Base-by-base conservation (phyloP, 306 rosid species). In the Castanospermum australe region DNA sequence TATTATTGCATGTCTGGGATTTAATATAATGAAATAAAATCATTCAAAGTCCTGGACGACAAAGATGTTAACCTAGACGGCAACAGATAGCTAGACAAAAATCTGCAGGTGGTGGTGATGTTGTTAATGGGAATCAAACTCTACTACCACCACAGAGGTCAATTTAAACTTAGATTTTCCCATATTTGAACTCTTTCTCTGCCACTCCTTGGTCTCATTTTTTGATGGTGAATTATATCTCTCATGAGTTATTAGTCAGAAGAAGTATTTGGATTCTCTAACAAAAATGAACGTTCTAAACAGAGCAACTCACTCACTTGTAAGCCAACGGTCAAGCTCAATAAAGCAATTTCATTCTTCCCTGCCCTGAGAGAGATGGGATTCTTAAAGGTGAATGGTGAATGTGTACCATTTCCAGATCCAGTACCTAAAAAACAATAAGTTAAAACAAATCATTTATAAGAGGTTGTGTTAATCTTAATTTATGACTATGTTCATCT, bases 241-340 rank as follows among this genome's bases (percentile, higher is more conserved):
- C 45, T 38, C 66, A 52, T 8, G 65, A 51, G 59, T 25, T 65
- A 22, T 20, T 18, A 41, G 17, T 3, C 17, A 55, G 13, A 57
- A 57, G 55, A 60, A 60, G 42, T 2, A 21, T 55, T 25, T 51
- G 17, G 21, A 36, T 15, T 79, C 55, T 42, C 35, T n/a, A 56
- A 28, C 39, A 75, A 81, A 32, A 77, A 22, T 30, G 14, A 47
- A 24, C 30, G 60, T 41, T 80, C 50, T 54, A 41, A 48, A 74
- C 65, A 78, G 67, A 71, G 71, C 25, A 77, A 68, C 17, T 7
- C 55, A 55, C 79, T 68, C 75, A 89, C 97, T 87, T 86, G 95
- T 54, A 92, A 88, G 84, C 99, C 99, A 76, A 94, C 93, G 2
- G 99, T 88, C 93, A 94, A 84, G 92, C 95, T 83, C 76, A 94